phyloP scores from a whole-genome alignment of 2,329 filamentous ascomycete genomes.

The Nothophoma quercina region DNA sequence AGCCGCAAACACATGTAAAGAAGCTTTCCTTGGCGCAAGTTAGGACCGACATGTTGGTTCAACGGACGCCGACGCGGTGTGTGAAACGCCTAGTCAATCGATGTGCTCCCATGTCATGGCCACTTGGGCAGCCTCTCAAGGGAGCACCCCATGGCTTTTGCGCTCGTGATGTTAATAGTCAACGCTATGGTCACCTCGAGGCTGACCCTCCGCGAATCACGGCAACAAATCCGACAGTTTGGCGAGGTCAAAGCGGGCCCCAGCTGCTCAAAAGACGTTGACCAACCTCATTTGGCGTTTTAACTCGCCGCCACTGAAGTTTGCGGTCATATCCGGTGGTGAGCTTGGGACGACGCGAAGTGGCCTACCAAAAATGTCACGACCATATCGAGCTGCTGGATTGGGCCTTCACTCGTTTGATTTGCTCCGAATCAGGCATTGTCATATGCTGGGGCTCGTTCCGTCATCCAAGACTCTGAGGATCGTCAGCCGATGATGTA shows the following conservation, averaged over 20 bases:
- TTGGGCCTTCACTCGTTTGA: slow-evolving; percentile 15
- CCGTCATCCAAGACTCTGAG: not conserved
- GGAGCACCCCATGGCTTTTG: slow-evolving; percentile 20
- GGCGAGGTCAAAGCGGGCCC: slow-evolving; percentile 27
- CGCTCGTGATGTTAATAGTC: slow-evolving; percentile 23
- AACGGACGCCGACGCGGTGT: slow-evolving; percentile 24
- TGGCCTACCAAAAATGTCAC: slow-evolving; percentile 11
- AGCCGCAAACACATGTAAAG: slow-evolving; percentile 23
- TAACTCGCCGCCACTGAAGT: slow-evolving; percentile 23
- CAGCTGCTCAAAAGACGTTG: slow-evolving; percentile 21
- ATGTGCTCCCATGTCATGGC: slow-evolving; percentile 18
- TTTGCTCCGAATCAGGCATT: slow-evolving; percentile 2
- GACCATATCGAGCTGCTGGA: slow-evolving; percentile 5
- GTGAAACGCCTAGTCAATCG: slow-evolving; percentile 23
- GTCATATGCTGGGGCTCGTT: not conserved
- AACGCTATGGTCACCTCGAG: slow-evolving; percentile 33
- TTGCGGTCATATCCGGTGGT: slow-evolving; percentile 27
- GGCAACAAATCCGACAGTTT: slow-evolving; percentile 25
- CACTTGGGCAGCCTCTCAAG: slow-evolving; percentile 21
- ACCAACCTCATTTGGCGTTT: slow-evolving; percentile 18
- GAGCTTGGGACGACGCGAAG: slow-evolving; percentile 1
- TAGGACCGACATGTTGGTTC: slow-evolving; percentile 26
- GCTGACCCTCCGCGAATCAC: slow-evolving; percentile 26
- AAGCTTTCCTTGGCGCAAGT: slow-evolving; percentile 31
- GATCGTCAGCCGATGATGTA: slow-evolving; percentile 18